A percentile compares a stretch with the other conserved stretches of the same genome.
These are phyloP conservation scores for Bonia amplexicaulis DNA, from an alignment of 176 grass and related monocot species.

Conservation along the genomic window DNA sequence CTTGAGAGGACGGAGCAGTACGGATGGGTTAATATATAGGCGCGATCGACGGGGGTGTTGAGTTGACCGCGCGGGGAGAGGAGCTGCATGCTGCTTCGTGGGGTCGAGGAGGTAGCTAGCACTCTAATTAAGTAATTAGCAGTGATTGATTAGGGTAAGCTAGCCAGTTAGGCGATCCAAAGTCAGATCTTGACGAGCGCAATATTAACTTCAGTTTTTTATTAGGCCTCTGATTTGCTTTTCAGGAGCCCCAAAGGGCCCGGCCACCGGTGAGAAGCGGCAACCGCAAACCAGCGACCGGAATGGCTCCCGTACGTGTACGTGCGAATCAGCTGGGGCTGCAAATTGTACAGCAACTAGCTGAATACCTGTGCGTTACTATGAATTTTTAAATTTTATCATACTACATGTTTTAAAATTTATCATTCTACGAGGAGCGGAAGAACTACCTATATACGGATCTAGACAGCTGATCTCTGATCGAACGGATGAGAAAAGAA, in stretches of 20 bases:
- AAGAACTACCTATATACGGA: too few relatives aligned
- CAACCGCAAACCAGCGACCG: not conserved
- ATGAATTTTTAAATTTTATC: too few relatives aligned
- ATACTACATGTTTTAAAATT: too few relatives aligned
- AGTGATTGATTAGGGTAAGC: not conserved
- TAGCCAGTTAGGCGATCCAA: not conserved
- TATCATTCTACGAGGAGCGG: too few relatives aligned
- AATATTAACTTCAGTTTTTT: not conserved
- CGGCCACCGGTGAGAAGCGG: conserved; percentile 12
- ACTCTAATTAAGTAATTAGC: not conserved
- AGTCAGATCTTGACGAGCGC: not conserved
- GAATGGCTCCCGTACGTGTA: not conserved
- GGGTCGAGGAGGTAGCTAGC: not conserved
- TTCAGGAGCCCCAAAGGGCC: not conserved
- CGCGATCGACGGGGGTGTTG: not conserved
- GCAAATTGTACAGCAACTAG: not conserved
- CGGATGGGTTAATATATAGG: conserved; percentile 3
- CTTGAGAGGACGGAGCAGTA: not conserved
- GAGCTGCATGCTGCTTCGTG: not conserved
- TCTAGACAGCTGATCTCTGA: too few relatives aligned
- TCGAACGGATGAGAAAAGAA: too few relatives aligned
- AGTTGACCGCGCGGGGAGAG: not conserved
- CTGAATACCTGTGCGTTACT: rapidly evolving
- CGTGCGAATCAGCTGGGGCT: too few relatives aligned
- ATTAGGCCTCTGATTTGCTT: not conserved